A percentile compares a stretch with the other conserved stretches of the same genome.
Conservation (phyloP, 805 yeast species). For the Candida fluviatilis region DNA sequence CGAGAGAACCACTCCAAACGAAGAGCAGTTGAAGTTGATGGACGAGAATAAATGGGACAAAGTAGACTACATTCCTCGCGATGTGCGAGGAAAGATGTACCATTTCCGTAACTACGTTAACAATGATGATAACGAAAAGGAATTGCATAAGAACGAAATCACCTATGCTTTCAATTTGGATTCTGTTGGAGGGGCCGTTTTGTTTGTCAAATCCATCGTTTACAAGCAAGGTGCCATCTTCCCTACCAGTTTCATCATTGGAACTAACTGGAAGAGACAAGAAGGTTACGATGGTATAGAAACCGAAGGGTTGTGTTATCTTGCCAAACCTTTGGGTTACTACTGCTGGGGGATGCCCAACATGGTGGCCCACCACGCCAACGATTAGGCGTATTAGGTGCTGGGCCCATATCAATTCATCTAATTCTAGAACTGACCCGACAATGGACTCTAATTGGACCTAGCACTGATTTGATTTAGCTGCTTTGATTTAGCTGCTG, state of each 20-base stretch:
- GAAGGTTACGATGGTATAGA: slow-evolving; percentile 55
- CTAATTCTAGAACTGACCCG: too few species aligned
- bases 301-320: slow-evolving; percentile 50
- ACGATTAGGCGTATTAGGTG: not conserved
- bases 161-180: slow-evolving; percentile 27
- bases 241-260: slow-evolving; percentile 43
- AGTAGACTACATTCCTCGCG: slow-evolving; percentile 32
- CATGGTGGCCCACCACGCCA: slow-evolving; percentile 35
- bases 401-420: too few species aligned
- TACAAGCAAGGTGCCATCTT: slow-evolving; percentile 44
- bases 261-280: slow-evolving; percentile 42
- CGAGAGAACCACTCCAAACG: slow-evolving; percentile 26
- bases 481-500: too few species aligned
- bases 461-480: too few species aligned
- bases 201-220: slow-evolving; percentile 39
- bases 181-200: slow-evolving; percentile 51
- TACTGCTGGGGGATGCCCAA: slow-evolving; percentile 50
- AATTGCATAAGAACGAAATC: slow-evolving; percentile 5
- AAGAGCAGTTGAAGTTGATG: slow-evolving; percentile 21
- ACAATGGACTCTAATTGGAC: too few species aligned
- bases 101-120: slow-evolving; percentile 22
- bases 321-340: slow-evolving; percentile 42
- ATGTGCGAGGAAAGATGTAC: slow-evolving; percentile 21
- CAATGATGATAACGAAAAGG: slow-evolving; percentile 8
- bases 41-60: slow-evolving; percentile 26